Percentiles rank a stretch among this genome's conserved stretches.
Evolutionary conservation across 2,329 filamentous ascomycete species (phyloP).

Genomic region (Trichoderma cornu-damae): DNA sequence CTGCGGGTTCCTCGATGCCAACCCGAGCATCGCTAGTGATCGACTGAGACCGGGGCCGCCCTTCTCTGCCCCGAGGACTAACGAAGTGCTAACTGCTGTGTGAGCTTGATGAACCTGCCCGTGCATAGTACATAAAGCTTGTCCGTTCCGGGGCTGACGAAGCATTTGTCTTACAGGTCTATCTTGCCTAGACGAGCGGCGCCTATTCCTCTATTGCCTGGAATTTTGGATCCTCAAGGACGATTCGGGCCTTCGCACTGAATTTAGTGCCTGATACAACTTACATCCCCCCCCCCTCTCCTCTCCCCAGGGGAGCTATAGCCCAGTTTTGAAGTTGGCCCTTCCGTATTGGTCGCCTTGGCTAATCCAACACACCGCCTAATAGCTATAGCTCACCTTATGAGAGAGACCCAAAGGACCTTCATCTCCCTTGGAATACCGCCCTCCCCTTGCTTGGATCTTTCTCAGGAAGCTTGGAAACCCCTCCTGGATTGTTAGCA

Average conservation of each 20-base stretch:
- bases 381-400: conserved; percentile 14
- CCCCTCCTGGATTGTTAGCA: conserved; percentile 11
- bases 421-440: conserved; percentile 13
- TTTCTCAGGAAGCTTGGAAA: conserved; percentile 5
- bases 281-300: conserved; percentile 12
- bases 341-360: conserved; percentile 18
- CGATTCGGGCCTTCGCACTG: conserved; percentile 19
- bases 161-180: conserved; percentile 17
- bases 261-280: conserved; percentile 19
- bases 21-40: conserved; percentile 15
- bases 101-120: conserved; percentile 14
- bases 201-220: conserved; percentile 15
- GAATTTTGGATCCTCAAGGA: conserved; percentile 17
- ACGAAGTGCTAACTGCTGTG: conserved; percentile 6
- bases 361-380: conserved; percentile 17
- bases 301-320: conserved; percentile 14
- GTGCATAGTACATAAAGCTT: conserved; percentile 19
- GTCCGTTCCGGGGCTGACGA: conserved; percentile 19
- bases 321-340: conserved; percentile 13
- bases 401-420: conserved; percentile 14
- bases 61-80: conserved; percentile 1
- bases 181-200: conserved; percentile 17
- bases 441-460: conserved; percentile 18
- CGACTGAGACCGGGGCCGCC: conserved; percentile 19
- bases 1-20: conserved; percentile 11